Evolutionary conservation across 768 basidiomycete genomes (phyloP).

Genomic region (Pilatotrama ljubarskyi): DNA sequence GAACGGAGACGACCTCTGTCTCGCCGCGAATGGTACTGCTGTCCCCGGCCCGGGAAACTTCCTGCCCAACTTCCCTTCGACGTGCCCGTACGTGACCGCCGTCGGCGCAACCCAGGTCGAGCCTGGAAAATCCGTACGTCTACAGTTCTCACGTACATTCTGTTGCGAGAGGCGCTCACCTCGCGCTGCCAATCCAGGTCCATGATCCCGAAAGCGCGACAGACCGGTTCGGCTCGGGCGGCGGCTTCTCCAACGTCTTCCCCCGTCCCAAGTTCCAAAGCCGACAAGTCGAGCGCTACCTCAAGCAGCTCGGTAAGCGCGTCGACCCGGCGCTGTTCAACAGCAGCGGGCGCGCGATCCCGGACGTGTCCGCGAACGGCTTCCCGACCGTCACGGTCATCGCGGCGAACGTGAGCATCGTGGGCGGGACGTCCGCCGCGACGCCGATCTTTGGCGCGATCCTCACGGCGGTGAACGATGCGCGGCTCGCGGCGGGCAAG

Average conservation of each 20-base stretch:
- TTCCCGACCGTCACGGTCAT: slow-evolving; percentile 11
- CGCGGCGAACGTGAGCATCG: slow-evolving; percentile 3
- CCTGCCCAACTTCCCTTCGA: slow-evolving; percentile 44
- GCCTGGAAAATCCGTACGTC: slow-evolving; percentile 27
- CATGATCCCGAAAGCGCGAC: slow-evolving; percentile 35
- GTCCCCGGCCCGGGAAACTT: slow-evolving; percentile 32
- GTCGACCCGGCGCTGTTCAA: slow-evolving; percentile 23
- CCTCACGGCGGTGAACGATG: slow-evolving; percentile 51
- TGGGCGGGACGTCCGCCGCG: slow-evolving; percentile 55
- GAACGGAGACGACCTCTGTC: slow-evolving; percentile 28
- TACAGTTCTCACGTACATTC: background rate
- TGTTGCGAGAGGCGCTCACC: background rate
- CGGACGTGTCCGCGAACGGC: slow-evolving; percentile 37
- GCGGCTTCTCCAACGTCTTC: slow-evolving; percentile 45
- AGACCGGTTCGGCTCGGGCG: slow-evolving; percentile 33
- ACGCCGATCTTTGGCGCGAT: slow-evolving; percentile 63
- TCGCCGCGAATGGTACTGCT: slow-evolving; percentile 27
- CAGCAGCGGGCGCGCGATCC: slow-evolving; percentile 29
- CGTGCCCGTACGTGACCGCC: slow-evolving; percentile 43
- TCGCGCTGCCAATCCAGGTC: slow-evolving; percentile 7
- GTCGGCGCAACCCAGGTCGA: slow-evolving; percentile 42
- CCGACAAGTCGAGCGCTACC: slow-evolving; percentile 30
- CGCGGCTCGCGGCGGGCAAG: slow-evolving; percentile 28
- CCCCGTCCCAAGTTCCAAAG: slow-evolving; percentile 38
- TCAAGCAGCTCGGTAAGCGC: slow-evolving; percentile 28